These are phyloP conservation scores for Barnettozyma sp. DNA, from an alignment of 805 yeast genomes.

Conservation along the genomic window DNA sequence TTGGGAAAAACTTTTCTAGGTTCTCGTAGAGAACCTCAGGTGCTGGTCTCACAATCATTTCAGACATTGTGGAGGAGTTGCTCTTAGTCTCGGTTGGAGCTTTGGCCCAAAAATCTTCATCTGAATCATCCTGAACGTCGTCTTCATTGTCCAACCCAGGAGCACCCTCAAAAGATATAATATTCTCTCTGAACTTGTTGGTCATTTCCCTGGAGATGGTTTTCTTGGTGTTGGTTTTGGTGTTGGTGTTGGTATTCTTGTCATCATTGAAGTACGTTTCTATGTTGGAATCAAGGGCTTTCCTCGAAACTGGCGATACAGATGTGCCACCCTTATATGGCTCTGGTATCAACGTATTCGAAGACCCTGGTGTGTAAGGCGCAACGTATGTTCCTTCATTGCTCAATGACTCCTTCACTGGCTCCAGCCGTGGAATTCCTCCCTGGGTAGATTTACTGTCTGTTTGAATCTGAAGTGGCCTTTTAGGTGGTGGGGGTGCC, in stretches of 20 bases:
- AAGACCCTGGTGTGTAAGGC: conserved; percentile 38
- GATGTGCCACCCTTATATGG: conserved; percentile 29
- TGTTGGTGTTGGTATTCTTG: too few relatives aligned
- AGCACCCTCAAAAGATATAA: conserved; percentile 66
- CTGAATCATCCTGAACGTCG: conserved; percentile 33
- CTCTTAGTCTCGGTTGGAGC: conserved; percentile 25
- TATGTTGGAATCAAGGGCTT: conserved; percentile 11
- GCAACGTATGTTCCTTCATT: conserved; percentile 25
- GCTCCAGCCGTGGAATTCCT: conserved; percentile 15
- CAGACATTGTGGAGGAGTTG: conserved; percentile 26
- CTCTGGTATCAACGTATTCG: conserved; percentile 36
- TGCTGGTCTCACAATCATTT: conserved; percentile 85
- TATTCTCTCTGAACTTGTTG: conserved; percentile 60
- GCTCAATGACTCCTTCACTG: conserved; percentile 21
- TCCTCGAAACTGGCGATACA: conserved; percentile 20
- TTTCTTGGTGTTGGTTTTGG: neutral
- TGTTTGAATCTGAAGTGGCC: conserved; percentile 8
- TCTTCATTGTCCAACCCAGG: conserved; percentile 42
- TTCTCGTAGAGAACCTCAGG: conserved; percentile 90
- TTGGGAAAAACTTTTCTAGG: conserved; percentile 86
- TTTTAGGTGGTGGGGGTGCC: conserved; percentile 62
- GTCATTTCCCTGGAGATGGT: neutral
- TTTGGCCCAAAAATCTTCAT: conserved; percentile 57
- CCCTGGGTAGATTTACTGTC: conserved; percentile 6
- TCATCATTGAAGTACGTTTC: too few relatives aligned